Evolutionary conservation across 2,329 filamentous ascomycete genomes (phyloP).

Genomic region (Penicillium sp.): DNA sequence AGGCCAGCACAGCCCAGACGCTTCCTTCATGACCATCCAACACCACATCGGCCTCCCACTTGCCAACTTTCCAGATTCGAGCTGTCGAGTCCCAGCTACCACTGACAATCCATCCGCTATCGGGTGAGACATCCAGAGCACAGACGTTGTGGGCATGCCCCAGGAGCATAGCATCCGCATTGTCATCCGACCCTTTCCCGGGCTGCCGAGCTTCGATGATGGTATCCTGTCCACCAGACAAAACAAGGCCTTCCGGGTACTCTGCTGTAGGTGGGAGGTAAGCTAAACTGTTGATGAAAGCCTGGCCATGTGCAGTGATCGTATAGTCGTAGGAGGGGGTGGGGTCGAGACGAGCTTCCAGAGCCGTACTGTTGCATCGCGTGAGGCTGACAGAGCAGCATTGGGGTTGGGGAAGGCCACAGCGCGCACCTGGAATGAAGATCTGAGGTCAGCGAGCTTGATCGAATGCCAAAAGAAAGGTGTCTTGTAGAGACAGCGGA

Average conservation of each 20-base stretch:
- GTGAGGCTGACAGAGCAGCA: constrained; percentile 74
- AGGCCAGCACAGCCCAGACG: constrained; percentile 87
- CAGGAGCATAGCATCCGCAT: constrained; percentile 78
- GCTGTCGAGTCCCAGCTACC: constrained; percentile 91
- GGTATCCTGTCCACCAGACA: constrained; percentile 85
- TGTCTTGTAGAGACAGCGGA: constrained; percentile 13
- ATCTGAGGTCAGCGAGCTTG: constrained; percentile 58
- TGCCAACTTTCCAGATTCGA: constrained; percentile 76
- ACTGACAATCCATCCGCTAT: constrained; percentile 72
- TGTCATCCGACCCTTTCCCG: constrained; percentile 60
- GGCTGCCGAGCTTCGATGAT: constrained; percentile 86
- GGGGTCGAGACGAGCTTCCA: constrained; percentile 67
- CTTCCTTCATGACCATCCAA: constrained; percentile 72
- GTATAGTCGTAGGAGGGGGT: constrained; percentile 70
- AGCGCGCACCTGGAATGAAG: constrained; percentile 66
- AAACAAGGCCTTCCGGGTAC: constrained; percentile 71
- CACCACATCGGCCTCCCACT: constrained; percentile 71
- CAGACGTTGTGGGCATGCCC: constrained; percentile 88
- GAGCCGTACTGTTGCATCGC: constrained; percentile 82
- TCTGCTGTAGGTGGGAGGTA: constrained; percentile 65
- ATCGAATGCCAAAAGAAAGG: constrained; percentile 18
- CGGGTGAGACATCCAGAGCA: constrained; percentile 70
- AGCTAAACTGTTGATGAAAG: constrained; percentile 81
- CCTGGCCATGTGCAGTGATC: constrained; percentile 72
- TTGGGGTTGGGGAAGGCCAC: constrained; percentile 71